A percentile compares a stretch with the other conserved stretches of the same genome.
phyloP scores from a whole-genome alignment of 805 yeast species.

The Wickerhamiella brachini region DNA sequence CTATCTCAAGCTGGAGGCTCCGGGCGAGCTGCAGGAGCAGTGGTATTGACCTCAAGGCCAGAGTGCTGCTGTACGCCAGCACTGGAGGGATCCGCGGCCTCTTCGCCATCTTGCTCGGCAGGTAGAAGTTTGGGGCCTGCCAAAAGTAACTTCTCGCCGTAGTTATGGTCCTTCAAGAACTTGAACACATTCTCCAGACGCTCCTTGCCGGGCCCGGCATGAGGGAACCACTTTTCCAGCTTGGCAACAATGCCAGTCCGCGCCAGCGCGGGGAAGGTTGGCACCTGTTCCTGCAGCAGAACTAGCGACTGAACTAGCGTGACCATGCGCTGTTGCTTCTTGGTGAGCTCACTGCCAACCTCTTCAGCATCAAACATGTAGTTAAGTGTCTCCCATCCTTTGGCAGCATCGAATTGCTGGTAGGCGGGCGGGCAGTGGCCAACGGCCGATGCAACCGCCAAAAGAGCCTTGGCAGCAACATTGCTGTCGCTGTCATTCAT shows the following conservation, averaged over 20 bases:
- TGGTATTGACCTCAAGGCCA: background rate
- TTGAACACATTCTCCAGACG: background rate
- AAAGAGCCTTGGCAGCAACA: conserved; percentile 50
- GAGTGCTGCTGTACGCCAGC: background rate
- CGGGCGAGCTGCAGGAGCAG: background rate
- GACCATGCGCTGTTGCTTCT: conserved; percentile 1
- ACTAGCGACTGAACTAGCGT: conserved; percentile 1
- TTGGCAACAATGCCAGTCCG: background rate
- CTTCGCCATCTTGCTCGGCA: background rate
- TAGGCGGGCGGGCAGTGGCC: conserved; percentile 54
- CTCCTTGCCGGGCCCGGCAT: background rate
- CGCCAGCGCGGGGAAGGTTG: background rate
- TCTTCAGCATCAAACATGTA: conserved; percentile 10
- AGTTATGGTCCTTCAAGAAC: background rate
- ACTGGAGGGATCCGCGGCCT: background rate
- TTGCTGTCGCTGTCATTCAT: conserved; percentile 17
- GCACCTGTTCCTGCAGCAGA: background rate
- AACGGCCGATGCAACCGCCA: conserved; percentile 60
- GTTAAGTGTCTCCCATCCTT: conserved; percentile 52
- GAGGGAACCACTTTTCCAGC: background rate
- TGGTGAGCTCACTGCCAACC: background rate
- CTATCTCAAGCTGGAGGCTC: background rate
- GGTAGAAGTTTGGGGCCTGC: background rate
- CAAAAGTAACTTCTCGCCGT: background rate
- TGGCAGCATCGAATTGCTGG: conserved; percentile 35